phyloP scores from a whole-genome alignment of 352 stramenopile species.

The Globisporangium megalacanthum region DNA sequence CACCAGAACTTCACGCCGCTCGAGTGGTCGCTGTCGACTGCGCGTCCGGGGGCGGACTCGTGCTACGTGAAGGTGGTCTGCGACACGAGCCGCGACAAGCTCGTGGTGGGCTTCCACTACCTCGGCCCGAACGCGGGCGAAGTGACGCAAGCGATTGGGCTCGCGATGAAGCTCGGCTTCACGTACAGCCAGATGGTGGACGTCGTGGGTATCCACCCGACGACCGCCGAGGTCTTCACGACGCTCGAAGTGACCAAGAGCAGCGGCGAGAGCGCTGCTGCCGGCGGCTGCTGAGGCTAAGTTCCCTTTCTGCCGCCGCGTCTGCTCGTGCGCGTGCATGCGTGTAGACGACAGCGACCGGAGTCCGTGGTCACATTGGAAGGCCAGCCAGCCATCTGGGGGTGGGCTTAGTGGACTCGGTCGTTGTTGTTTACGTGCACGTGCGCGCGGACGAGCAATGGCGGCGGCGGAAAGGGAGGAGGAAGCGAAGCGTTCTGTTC shows the following conservation, averaged over 20 bases:
- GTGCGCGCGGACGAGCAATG: not conserved
- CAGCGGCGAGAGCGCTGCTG: constrained; percentile 89
- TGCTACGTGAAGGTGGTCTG: constrained; percentile 96
- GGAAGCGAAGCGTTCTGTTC: constrained; percentile 12
- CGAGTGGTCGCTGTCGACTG: constrained; percentile 89
- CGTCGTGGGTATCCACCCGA: constrained; percentile 97
- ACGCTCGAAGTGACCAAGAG: constrained; percentile 93
- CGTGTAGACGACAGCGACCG: constrained; percentile 2
- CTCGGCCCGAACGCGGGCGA: constrained; percentile 97
- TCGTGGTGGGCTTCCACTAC: constrained; percentile 97
- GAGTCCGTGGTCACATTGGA: not conserved
- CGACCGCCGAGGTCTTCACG: constrained; percentile 94
- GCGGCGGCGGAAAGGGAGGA: constrained; percentile 14
- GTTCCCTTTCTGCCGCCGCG: constrained; percentile 29
- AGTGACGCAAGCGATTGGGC: constrained; percentile 91
- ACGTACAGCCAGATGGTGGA: constrained; percentile 91
- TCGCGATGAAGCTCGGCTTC: constrained; percentile 93
- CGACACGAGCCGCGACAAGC: constrained; percentile 80
- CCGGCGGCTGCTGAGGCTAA: constrained; percentile 95
- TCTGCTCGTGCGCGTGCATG: not conserved
- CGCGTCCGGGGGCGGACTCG: constrained; percentile 52
- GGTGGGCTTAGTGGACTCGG: constrained; percentile 3
- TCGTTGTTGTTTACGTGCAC: not conserved
- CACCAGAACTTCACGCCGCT: constrained; percentile 95
- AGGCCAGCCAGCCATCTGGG: too few species aligned